Evolutionary conservation across 306 rosid genomes (phyloP).

Genomic region (Corylus avellana): DNA sequence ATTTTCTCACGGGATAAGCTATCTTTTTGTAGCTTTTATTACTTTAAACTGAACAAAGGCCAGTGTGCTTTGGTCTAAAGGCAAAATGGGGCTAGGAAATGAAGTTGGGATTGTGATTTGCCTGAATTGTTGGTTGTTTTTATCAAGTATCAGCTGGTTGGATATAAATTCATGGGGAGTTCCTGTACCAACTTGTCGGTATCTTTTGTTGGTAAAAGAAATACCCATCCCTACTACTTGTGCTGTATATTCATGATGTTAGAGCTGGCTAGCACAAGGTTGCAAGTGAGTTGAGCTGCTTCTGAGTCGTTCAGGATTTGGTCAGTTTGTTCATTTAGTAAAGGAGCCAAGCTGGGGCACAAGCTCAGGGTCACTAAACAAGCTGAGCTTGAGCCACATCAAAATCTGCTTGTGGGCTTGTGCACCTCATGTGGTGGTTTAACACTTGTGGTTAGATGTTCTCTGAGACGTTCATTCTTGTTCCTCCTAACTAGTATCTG

Average conservation of each 20-base stretch:
- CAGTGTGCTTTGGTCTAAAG: background rate
- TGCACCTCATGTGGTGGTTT: no score
- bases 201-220: constrained; percentile 4
- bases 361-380: background rate
- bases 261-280: background rate
- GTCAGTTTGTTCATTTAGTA: background rate
- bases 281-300: background rate
- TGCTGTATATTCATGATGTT: background rate
- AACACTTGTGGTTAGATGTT: no score
- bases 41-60: background rate
- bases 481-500: no score
- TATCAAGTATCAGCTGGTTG: background rate
- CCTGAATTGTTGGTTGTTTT: background rate
- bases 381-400: background rate
- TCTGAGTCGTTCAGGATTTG: background rate
- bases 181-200: background rate
- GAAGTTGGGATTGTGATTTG: background rate
- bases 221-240: background rate
- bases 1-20: background rate
- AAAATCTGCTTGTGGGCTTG: no score
- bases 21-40: background rate
- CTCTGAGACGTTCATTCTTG: no score
- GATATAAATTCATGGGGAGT: background rate
- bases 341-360: background rate
- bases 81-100: background rate